phyloP scores from a whole-genome alignment of 257 asterid species.

The Thymus mandschuricus region DNA sequence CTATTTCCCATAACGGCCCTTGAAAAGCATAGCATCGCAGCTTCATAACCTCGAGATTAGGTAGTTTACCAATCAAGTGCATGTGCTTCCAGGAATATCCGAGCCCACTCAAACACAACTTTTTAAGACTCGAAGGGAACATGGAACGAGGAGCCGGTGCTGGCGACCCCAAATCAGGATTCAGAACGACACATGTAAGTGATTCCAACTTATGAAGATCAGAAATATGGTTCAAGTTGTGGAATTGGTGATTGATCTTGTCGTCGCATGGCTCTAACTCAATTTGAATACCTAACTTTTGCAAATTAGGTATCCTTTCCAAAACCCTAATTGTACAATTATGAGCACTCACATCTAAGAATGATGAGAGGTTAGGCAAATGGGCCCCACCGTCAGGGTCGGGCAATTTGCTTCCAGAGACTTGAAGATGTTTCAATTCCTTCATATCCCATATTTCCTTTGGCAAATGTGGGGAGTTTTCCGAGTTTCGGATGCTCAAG shows the following conservation, averaged over 20 bases:
- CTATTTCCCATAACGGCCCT: not conserved
- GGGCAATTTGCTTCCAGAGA: not conserved
- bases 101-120: conserved; percentile 17
- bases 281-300: not conserved
- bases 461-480: not conserved
- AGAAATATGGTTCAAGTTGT: not conserved
- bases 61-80: not conserved
- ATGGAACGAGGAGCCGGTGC: not conserved
- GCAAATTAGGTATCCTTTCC: conserved; percentile 9
- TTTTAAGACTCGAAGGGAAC: conserved; percentile 11
- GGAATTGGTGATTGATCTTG: not conserved
- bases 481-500: not conserved
- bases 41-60: not conserved
- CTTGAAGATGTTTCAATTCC: too few species aligned
- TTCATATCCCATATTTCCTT: conserved; percentile 18
- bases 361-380: conserved; percentile 9
- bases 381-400: not conserved
- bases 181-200: conserved; percentile 3
- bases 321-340: not conserved
- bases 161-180: not conserved
- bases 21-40: conserved; percentile 7
- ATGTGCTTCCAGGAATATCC: conserved; percentile 16
- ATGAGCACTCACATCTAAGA: too few species aligned
- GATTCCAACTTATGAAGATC: not conserved
- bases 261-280: not conserved